Evolutionary conservation across 306 rosid genomes (phyloP), one percentile per base, ranked within the genome.

Genomic region (Inga oerstediana): DNA sequence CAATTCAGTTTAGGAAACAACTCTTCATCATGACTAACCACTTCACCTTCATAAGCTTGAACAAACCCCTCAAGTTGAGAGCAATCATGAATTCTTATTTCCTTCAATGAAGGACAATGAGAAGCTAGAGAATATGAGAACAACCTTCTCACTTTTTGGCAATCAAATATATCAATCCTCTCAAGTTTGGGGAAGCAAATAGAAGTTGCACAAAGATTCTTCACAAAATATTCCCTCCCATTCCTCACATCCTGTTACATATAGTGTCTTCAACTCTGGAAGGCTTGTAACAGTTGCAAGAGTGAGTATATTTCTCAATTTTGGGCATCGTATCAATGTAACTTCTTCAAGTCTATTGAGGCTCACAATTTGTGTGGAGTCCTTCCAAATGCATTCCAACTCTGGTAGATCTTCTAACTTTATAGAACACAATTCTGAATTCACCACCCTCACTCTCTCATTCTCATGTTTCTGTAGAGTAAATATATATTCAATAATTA

Each of bases 111-210:
- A 52, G 59, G n/a, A 16, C 59, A 52, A 1, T 52, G 59, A 52
- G 59, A 52, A 16, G 59, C 59, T 17, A 52, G 20, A 52, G 59
- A 14, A 52, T 52, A 16, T 14, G 59, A 52, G 59, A 52, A 52
- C 7, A 52, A 15, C 59, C 59, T 52, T 52, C n/a, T 52, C 59
- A 52, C 22, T 32, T 32, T 32, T 32, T 32, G 34, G 32, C 32
- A n/a, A 8, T 22, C 1, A 0, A 10, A 2, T n/a, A 59, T 22
- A 1, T 0, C 0, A 8, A 59, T 59, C 1, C 0, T 5, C 9
- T 7, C 3, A 59, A 59, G 66, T 8, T 59, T 59, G 5, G 66
- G 66, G 32, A 22, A n/a, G 32, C 66, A 22, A 59, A n/a, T 27
- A 48, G 1, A 12, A 59, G 10, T 4, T 17, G 24, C 10, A 19